phyloP scores from a whole-genome alignment of 2,329 filamentous ascomycete genomes.

The Nectriaceae sp. region DNA sequence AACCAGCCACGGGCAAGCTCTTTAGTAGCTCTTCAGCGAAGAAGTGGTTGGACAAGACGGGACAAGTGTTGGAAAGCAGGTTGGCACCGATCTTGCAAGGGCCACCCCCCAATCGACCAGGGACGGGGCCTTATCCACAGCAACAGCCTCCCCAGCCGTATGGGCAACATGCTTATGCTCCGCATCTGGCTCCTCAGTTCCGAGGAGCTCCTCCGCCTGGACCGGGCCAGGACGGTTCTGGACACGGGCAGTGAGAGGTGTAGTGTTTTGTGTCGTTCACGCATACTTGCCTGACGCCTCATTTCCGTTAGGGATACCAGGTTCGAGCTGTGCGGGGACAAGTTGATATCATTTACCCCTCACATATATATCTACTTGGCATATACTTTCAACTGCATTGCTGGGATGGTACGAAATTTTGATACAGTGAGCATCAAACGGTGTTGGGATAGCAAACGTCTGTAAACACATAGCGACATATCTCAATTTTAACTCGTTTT shows the following conservation, averaged over 20 bases:
- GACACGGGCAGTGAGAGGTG: slow-evolving; percentile 4
- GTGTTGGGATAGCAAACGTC: no score
- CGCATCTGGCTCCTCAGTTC: slow-evolving; percentile 25
- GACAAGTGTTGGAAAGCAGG: slow-evolving; percentile 35
- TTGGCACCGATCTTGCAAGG: slow-evolving; percentile 33
- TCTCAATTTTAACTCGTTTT: no score
- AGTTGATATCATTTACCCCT: no score
- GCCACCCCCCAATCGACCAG: not conserved
- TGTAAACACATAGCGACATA: no score
- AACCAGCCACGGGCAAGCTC: slow-evolving; percentile 24
- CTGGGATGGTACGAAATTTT: no score
- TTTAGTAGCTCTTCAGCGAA: slow-evolving; percentile 37
- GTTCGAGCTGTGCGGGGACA: not conserved
- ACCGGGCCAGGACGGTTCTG: slow-evolving; percentile 2
- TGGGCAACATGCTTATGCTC: slow-evolving; percentile 14
- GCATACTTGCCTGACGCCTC: no score
- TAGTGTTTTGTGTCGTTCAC: no score
- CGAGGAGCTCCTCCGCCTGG: slow-evolving; percentile 16
- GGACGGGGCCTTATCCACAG: not conserved
- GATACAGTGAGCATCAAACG: no score
- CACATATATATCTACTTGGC: no score
- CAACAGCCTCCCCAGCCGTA: slow-evolving; percentile 1
- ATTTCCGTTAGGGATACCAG: not conserved
- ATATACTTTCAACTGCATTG: no score
- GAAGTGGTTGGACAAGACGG: slow-evolving; percentile 39